Percentiles rank a stretch among this genome's conserved stretches.
Evolutionary conservation across 805 yeast species (phyloP).

Genomic region (Ogataea naganishii): DNA sequence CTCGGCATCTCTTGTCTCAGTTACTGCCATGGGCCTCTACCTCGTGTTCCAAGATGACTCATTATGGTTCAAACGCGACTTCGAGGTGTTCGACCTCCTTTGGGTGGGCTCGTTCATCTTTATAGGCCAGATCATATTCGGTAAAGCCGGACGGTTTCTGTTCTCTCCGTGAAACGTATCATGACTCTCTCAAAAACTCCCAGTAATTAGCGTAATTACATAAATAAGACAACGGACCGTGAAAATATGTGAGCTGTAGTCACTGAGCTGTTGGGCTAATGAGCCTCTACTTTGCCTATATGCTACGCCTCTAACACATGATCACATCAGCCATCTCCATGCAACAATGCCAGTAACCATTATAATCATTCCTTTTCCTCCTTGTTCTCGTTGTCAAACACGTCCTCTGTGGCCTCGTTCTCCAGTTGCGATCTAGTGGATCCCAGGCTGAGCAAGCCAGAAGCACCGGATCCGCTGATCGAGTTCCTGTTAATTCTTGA

Average conservation of each 20-base stretch:
- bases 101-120: conserved; percentile 60
- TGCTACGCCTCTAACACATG: too few species aligned
- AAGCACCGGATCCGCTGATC: conserved; percentile 36
- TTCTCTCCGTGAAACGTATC: conserved; percentile 16
- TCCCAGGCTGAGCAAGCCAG: conserved; percentile 32
- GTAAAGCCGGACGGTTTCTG: conserved; percentile 57
- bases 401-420: conserved; percentile 36
- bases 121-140: conserved; percentile 57
- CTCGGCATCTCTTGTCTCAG: conserved; percentile 11
- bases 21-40: conserved; percentile 10
- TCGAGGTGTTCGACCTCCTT: conserved; percentile 26
- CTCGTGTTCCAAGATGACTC: conserved; percentile 2
- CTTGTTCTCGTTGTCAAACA: conserved; percentile 13
- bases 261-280: too few species aligned
- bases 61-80: conserved; percentile 2
- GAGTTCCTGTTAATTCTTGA: conserved; percentile 53
- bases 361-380: too few species aligned
- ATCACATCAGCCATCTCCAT: too few species aligned
- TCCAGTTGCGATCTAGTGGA: conserved; percentile 46
- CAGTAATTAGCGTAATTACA: too few species aligned
- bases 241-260: too few species aligned
- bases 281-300: too few species aligned
- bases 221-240: too few species aligned
- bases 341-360: too few species aligned
- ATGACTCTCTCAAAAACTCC: too few species aligned